Conservation (phyloP, 805 yeast species). For the Metschnikowia arizonensis region DNA sequence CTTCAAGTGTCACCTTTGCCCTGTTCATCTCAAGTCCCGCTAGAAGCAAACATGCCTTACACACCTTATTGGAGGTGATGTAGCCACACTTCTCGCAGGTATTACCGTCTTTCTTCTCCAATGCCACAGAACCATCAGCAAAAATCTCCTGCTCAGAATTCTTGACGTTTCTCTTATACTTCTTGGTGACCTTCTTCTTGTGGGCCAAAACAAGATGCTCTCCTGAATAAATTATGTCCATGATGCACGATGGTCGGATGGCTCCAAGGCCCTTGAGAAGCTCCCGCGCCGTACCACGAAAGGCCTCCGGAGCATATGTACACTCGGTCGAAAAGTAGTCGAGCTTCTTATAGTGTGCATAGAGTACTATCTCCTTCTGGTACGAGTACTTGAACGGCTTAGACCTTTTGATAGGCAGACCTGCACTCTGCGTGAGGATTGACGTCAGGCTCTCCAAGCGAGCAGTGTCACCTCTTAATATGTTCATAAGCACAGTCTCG, state of each 20-base stretch:
- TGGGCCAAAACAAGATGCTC: conserved; percentile 71
- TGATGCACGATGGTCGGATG: conserved; percentile 85
- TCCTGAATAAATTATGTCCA: conserved; percentile 93
- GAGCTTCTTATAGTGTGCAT: conserved; percentile 92
- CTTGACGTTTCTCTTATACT: conserved; percentile 25
- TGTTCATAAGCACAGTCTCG: conserved; percentile 93
- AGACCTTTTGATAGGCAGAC: conserved; percentile 87
- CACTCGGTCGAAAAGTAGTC: conserved; percentile 98
- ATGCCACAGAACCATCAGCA: conserved; percentile 58
- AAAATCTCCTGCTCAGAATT: conserved; percentile 49
- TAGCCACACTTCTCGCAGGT: conserved; percentile 89
- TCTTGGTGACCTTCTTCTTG: conserved; percentile 44
- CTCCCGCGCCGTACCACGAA: conserved; percentile 94
- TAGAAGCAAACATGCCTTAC: conserved; percentile 88
- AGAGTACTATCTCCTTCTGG: conserved; percentile 94
- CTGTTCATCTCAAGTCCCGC: conserved; percentile 78
- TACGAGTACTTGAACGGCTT: conserved; percentile 95
- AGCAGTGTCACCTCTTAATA: conserved; percentile 93
- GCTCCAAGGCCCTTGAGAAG: conserved; percentile 86
- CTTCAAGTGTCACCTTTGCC: conserved; percentile 61
- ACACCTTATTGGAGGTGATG: conserved; percentile 77
- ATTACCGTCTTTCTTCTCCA: conserved; percentile 53
- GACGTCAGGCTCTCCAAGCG: conserved; percentile 84
- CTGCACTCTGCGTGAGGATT: conserved; percentile 75
- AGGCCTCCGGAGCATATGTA: conserved; percentile 97